Percentiles rank a stretch among this genome's conserved stretches.
Evolutionary conservation across 345 rosid species (phyloP).

Genomic region (Heritiera fomes): DNA sequence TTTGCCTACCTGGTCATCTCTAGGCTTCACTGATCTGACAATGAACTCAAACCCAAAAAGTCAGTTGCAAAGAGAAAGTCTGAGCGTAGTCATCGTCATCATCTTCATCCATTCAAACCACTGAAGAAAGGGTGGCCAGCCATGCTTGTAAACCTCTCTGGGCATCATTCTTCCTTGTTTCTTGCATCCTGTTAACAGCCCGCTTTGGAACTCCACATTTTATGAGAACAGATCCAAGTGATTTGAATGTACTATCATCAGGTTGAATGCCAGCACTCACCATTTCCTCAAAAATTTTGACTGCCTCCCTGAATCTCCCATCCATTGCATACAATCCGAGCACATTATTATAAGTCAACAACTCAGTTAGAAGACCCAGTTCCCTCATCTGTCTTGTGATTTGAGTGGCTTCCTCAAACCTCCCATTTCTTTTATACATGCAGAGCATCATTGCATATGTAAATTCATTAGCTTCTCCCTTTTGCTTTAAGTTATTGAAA

Average conservation of each 20-base stretch:
- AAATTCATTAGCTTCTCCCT: constrained; percentile 76
- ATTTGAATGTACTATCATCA: constrained; percentile 61
- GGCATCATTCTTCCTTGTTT: constrained; percentile 46
- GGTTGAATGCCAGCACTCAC: constrained; percentile 50
- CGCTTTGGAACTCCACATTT: constrained; percentile 71
- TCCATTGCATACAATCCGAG: constrained; percentile 64
- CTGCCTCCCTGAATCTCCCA: constrained; percentile 67
- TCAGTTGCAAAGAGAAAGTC: neutral
- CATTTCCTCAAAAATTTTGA: constrained; percentile 69
- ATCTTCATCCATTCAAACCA: constrained; percentile 39
- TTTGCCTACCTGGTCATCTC: neutral
- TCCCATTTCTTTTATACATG: constrained; percentile 73
- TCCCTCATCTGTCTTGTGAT: constrained; percentile 74
- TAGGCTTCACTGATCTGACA: neutral
- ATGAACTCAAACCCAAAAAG: neutral
- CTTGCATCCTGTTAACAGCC: constrained; percentile 56
- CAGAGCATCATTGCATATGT: constrained; percentile 80
- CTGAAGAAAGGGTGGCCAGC: constrained; percentile 55
- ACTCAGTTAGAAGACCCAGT: constrained; percentile 49
- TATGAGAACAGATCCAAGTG: constrained; percentile 56
- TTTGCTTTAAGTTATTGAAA: constrained; percentile 60
- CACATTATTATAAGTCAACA: constrained; percentile 73
- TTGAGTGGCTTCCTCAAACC: constrained; percentile 66
- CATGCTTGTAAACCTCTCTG: constrained; percentile 54
- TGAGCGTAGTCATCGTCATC: constrained; percentile 7